These are phyloP conservation scores for Phaeosphaeriaceae sp. DNA, from an alignment of 2,329 filamentous ascomycete genomes.

Conservation along the genomic window DNA sequence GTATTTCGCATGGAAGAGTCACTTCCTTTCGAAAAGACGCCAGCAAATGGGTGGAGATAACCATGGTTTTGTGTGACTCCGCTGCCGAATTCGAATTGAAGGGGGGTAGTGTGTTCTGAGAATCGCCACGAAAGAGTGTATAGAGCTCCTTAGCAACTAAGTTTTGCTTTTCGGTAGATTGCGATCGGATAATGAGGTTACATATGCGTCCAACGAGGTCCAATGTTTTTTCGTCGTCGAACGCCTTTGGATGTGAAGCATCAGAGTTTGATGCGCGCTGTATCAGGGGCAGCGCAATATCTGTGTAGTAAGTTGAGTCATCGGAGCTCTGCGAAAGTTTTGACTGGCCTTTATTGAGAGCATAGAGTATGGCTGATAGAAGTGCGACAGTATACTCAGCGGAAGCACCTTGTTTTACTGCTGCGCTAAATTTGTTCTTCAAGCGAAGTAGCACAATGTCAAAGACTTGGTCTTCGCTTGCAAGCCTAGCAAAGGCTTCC, in stretches of 20 bases:
- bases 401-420: constrained; percentile 60
- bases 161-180: constrained; percentile 58
- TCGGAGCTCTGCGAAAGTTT: constrained; percentile 55
- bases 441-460: constrained; percentile 67
- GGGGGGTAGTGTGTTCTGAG: constrained; percentile 37
- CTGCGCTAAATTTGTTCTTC: constrained; percentile 66
- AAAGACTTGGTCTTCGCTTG: constrained; percentile 66
- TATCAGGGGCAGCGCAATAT: constrained; percentile 54
- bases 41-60: constrained; percentile 64
- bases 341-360: constrained; percentile 62
- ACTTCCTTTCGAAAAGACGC: constrained; percentile 55
- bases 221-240: constrained; percentile 59
- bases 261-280: constrained; percentile 44
- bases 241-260: constrained; percentile 37
- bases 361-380: constrained; percentile 66
- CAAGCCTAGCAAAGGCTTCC: constrained; percentile 69
- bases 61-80: constrained; percentile 55
- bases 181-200: constrained; percentile 64
- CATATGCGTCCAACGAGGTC: constrained; percentile 67
- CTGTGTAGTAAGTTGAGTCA: constrained; percentile 53
- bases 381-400: constrained; percentile 64
- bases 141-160: constrained; percentile 62
- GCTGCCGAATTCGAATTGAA: constrained; percentile 36
- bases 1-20: constrained; percentile 38
- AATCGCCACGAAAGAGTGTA: constrained; percentile 54